Evolutionary conservation across 2,329 filamentous ascomycete species (phyloP).

Genomic region (Monosporascus sp.): DNA sequence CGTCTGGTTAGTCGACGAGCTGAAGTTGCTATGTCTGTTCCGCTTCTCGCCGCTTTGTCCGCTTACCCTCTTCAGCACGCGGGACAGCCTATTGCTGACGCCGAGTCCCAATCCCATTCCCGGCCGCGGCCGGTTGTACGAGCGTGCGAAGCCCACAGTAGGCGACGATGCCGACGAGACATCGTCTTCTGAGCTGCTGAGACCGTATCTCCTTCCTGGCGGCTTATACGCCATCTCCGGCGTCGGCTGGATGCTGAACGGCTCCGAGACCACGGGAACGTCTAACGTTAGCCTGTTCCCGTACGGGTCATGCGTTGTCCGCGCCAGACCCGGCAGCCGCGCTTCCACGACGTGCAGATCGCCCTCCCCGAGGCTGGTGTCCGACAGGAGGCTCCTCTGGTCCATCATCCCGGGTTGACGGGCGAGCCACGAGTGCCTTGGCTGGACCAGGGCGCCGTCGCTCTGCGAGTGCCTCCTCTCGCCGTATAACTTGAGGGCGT

Average conservation of each 20-base stretch:
- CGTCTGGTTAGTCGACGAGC: conserved; percentile 18
- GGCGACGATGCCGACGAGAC: conserved; percentile 3
- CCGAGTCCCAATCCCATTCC: conserved; percentile 5
- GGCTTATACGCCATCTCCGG: conserved; percentile 23
- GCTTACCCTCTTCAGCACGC: conserved; percentile 20
- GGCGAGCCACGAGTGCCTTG: conserved; percentile 13
- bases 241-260: conserved; percentile 26
- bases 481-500: conserved; percentile 16
- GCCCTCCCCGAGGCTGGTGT: conserved; percentile 20
- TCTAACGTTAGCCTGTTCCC: conserved; percentile 9
- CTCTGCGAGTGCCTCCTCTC: conserved; percentile 7
- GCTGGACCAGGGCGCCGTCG: conserved; percentile 8
- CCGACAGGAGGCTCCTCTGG: conserved; percentile 22
- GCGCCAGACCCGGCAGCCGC: conserved; percentile 8
- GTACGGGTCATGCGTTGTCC: conserved; percentile 4
- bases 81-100: conserved; percentile 20
- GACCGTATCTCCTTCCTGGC: conserved; percentile 13
- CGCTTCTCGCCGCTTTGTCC: conserved; percentile 6
- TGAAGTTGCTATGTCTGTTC: conserved; percentile 20
- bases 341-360: conserved; percentile 15
- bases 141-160: conserved; percentile 8
- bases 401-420: conserved; percentile 10
- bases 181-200: conserved; percentile 13
- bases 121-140: conserved; percentile 7
- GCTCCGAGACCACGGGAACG: conserved; percentile 16